These are phyloP conservation scores for Wickerhamiella dianesei DNA, from an alignment of 805 yeast species.

Conservation along the genomic window DNA sequence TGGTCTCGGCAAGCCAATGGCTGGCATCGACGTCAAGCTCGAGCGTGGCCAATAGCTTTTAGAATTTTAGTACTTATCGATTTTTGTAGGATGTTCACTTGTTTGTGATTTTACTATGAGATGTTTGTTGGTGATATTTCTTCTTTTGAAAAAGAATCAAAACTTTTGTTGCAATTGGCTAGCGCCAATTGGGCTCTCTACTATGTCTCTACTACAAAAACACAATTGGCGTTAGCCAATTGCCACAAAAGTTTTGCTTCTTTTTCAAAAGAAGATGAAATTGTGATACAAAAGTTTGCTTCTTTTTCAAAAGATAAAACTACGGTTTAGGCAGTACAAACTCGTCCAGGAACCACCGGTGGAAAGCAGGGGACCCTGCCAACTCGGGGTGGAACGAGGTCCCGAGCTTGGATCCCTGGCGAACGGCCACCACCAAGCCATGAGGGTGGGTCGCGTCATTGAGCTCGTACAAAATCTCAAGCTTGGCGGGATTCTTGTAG, in stretches of 20 bases:
- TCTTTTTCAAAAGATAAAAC: too few species aligned
- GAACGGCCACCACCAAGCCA: constrained; percentile 51
- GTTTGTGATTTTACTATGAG: too few species aligned
- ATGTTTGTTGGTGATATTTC: too few species aligned
- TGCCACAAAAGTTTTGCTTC: too few species aligned
- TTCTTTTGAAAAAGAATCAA: too few species aligned
- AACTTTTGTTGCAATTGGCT: too few species aligned
- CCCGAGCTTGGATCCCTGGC: constrained; percentile 53
- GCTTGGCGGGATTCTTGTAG: constrained; percentile 5
- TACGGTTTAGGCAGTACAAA: constrained; percentile 2
- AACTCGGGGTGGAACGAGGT: constrained; percentile 77
- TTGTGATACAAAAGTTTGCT: too few species aligned
- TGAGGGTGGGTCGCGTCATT: constrained; percentile 11
- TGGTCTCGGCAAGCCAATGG: constrained; percentile 64
- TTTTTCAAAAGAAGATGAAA: too few species aligned
- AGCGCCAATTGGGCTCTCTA: too few species aligned
- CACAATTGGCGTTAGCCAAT: too few species aligned
- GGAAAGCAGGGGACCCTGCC: constrained; percentile 44
- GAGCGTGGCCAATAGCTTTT: constrained; percentile 9
- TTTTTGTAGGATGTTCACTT: not conserved
- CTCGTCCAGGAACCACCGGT: constrained; percentile 39
- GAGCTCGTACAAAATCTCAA: constrained; percentile 20
- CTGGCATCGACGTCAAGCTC: constrained; percentile 48
- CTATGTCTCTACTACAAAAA: too few species aligned
- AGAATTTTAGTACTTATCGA: too few species aligned